A percentile compares a stretch with the other conserved stretches of the same genome.
Conservation (phyloP, 2,329 filamentous ascomycete species). For the Phoma sp. region DNA sequence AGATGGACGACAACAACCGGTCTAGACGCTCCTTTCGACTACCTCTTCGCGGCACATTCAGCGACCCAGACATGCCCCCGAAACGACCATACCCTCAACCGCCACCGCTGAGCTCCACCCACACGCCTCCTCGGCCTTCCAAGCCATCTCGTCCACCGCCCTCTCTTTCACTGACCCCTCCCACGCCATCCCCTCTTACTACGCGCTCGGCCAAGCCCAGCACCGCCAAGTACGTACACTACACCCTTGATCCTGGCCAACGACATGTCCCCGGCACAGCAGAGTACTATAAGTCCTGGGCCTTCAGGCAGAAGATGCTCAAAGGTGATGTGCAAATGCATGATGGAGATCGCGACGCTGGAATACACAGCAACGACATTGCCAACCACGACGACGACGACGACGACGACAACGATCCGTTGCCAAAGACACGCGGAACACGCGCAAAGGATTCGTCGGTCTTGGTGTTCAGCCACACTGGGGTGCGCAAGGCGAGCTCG, state of each 20-base stretch:
- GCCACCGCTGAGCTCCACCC: too few relatives aligned
- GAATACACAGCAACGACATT: neutral
- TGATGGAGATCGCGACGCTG: neutral
- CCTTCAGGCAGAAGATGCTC: slow-evolving; percentile 7
- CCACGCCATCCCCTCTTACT: neutral
- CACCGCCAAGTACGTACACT: neutral
- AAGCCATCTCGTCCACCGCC: neutral
- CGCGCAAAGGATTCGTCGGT: neutral
- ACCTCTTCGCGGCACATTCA: too few relatives aligned
- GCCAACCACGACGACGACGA: neutral
- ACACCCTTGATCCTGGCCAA: neutral
- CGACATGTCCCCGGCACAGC: slow-evolving; percentile 6
- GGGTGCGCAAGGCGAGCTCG: slow-evolving; percentile 6
- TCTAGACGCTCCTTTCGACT: too few relatives aligned
- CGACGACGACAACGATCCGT: neutral
- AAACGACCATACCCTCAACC: too few relatives aligned
- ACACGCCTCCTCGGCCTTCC: too few relatives aligned
- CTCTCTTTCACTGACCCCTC: neutral
- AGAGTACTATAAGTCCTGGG: slow-evolving; percentile 18
- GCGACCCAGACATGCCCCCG: too few relatives aligned
- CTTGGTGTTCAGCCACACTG: slow-evolving; percentile 12
- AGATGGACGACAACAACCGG: too few relatives aligned
- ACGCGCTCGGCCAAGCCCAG: neutral
- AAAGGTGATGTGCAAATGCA: neutral
- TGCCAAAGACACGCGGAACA: neutral